Evolutionary conservation across 352 stramenopile genomes (phyloP), one percentile per base, ranked within the genome.

Genomic region (Globisporangium nagaii): DNA sequence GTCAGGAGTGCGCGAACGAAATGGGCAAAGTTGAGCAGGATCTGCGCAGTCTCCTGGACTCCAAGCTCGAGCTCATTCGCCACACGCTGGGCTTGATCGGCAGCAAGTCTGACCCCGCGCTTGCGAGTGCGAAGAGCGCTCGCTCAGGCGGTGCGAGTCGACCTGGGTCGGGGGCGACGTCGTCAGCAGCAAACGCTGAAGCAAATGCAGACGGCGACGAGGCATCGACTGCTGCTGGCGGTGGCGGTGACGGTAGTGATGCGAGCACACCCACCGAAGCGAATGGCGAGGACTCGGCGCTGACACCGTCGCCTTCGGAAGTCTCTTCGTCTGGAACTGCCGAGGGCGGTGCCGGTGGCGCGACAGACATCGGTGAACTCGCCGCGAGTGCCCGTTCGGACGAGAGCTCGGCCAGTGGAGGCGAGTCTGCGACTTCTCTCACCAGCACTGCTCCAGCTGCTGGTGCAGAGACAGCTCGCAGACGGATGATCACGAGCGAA

Each of bases 11-110:
- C 48, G 79, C 76, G 11, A 83, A 60, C 0, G 79, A 88, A 63
- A 87, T 89, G 67, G 66, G 70, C 51, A 80, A 83, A 45, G 70
- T 76, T 1, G 80, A 91, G 58, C 70, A 85, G 44, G 79, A 90
- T 9, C 62, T 93, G 28, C 68, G 74, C 22, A 68, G 56, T 15
- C 66, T 88, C 4, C 58, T 93, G 2, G 67, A 87, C 3, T 60
- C 63, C 41, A 93, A 90, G 62, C 68, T 82, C 19, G 65, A 75
- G 32, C 54, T 90, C 25, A 84, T 90, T 46, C 70, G 57, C 9
- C 66, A 65, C 19, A 73, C 71, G 1, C 59, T 90, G 9, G 59
- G 60, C 3, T 53, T 84, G 41, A 63, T 86, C 22, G 37, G 30
- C 22, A 54, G 20, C 41, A 52, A 56, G 22, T 39, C 46, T 2